Conservation (phyloP, 2,329 filamentous ascomycete genomes). For the Cladophialophora carrionii region DNA sequence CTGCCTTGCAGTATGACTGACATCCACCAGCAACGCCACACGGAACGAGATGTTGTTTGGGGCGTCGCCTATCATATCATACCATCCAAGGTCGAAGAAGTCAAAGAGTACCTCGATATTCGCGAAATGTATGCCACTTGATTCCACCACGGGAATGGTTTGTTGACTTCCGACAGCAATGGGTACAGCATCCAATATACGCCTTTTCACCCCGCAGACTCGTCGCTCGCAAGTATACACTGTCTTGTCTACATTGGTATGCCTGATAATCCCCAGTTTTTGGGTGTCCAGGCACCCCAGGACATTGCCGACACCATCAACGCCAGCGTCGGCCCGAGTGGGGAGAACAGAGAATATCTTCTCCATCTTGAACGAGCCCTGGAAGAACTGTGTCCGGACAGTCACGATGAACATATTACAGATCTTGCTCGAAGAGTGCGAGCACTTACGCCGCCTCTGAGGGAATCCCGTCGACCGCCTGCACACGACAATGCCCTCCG, state of each 20-base stretch:
- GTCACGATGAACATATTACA: conserved; percentile 79
- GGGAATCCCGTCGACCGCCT: conserved; percentile 1
- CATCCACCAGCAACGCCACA: conserved; percentile 53
- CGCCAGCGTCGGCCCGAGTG: conserved; percentile 76
- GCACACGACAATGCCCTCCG: conserved; percentile 46
- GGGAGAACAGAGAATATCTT: conserved; percentile 87
- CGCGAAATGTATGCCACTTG: conserved; percentile 68
- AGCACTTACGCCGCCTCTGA: conserved; percentile 51
- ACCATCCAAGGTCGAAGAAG: conserved; percentile 71
- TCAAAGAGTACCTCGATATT: conserved; percentile 88
- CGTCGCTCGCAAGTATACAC: conserved; percentile 46
- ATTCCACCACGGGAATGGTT: not conserved
- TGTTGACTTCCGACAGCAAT: conserved; percentile 57
- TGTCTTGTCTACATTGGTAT: conserved; percentile 92
- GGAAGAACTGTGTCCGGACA: conserved; percentile 71
- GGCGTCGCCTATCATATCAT: conserved; percentile 89
- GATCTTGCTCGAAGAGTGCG: conserved; percentile 77
- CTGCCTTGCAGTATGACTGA: conserved; percentile 34
- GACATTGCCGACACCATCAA: conserved; percentile 68
- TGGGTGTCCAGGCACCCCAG: conserved; percentile 60
- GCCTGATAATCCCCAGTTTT: conserved; percentile 88
- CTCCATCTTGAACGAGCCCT: conserved; percentile 77
- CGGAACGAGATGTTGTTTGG: conserved; percentile 68
- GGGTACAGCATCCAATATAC: conserved; percentile 94
- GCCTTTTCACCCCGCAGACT: conserved; percentile 69